Percentiles rank a stretch among this genome's conserved stretches.
Evolutionary conservation across 176 grass and related monocot species (phyloP).

Genomic region (Oryza nivara): DNA sequence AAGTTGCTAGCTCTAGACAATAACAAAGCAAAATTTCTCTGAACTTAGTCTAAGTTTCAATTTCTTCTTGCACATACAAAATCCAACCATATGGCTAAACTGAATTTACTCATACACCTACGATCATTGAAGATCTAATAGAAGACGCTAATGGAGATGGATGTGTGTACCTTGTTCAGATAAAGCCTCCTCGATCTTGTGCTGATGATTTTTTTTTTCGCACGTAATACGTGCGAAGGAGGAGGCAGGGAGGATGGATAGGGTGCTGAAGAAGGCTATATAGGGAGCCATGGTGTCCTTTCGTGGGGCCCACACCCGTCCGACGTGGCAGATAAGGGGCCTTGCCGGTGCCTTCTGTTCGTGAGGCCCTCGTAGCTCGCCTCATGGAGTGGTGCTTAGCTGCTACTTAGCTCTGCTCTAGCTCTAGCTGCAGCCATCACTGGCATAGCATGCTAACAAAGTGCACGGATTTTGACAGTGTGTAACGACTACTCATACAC

Average conservation of each 20-base stretch:
- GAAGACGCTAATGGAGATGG: not conserved
- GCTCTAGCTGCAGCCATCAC: not conserved
- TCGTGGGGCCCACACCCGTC: conserved; percentile 23
- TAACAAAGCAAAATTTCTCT: not conserved
- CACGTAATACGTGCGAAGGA: conserved; percentile 46
- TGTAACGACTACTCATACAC: not conserved
- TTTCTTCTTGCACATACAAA: too few relatives aligned
- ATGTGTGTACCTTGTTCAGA: conserved; percentile 3
- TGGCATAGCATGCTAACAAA: not conserved
- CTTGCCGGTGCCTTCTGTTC: not conserved
- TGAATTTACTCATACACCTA: too few relatives aligned
- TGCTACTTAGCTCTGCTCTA: not conserved
- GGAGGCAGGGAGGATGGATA: conserved; percentile 40
- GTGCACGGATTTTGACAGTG: not conserved
- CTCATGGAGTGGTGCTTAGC: conserved; percentile 25
- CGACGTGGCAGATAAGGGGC: conserved; percentile 68
- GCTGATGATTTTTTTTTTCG: not conserved
- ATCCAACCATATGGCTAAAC: too few relatives aligned
- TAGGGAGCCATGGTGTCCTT: conserved; percentile 43
- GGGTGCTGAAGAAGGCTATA: conserved; percentile 47
- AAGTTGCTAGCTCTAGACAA: not conserved
- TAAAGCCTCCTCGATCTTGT: not conserved
- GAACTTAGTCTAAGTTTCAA: too few relatives aligned
- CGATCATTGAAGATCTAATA: not conserved
- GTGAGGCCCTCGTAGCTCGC: conserved; percentile 51